Conservation (phyloP, 148 eudicot species). For the Chenopodium berlandieri region DNA sequence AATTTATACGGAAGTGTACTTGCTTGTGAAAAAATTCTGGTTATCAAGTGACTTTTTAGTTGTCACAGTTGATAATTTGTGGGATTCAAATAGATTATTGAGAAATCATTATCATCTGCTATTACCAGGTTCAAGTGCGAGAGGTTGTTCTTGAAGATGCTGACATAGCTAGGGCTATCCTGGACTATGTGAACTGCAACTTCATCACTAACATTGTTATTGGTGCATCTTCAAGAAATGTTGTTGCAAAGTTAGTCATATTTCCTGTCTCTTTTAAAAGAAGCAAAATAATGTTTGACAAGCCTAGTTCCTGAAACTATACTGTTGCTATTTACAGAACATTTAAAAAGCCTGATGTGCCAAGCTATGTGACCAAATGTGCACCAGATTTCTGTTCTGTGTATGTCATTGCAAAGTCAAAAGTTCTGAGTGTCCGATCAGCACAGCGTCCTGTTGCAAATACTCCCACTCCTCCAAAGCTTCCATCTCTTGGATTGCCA, state of each 20-base stretch:
- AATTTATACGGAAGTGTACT: neutral
- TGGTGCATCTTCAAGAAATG: conserved; percentile 57
- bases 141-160: conserved; percentile 56
- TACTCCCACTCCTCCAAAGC: conserved; percentile 43
- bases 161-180: conserved; percentile 45
- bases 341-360: conserved; percentile 56
- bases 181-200: conserved; percentile 50
- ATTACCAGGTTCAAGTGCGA: conserved; percentile 46
- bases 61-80: neutral
- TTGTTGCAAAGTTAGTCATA: conserved; percentile 38
- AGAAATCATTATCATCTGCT: neutral
- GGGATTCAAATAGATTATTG: neutral
- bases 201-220: conserved; percentile 45
- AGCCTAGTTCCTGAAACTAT: conserved; percentile 8
- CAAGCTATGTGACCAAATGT: conserved; percentile 39
- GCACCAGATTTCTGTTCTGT: conserved; percentile 80
- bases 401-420: conserved; percentile 58
- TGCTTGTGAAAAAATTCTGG: conserved; percentile 1
- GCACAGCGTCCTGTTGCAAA: conserved; percentile 41
- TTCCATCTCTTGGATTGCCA: conserved; percentile 23
- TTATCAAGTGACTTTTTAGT: neutral
- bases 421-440: conserved; percentile 53
- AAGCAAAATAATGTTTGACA: neutral
- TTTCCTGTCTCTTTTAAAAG: neutral
- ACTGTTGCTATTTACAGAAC: conserved; percentile 37